phyloP scores from a whole-genome alignment of 257 asterid species.

The Forsythia suspensa region DNA sequence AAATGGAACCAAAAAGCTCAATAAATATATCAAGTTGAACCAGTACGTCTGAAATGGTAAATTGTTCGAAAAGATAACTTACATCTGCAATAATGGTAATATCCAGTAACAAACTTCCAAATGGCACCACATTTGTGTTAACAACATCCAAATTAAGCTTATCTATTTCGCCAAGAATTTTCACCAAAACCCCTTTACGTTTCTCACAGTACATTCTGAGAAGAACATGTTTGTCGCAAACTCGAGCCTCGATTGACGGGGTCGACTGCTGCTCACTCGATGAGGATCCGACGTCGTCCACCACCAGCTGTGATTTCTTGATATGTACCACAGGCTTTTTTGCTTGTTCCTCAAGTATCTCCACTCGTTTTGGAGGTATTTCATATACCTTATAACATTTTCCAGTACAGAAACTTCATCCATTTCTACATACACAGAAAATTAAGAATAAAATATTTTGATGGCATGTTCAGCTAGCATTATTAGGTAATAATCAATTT shows the following conservation, averaged over 20 bases:
- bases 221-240: conserved; percentile 32
- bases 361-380: conserved; percentile 34
- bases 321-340: conserved; percentile 28
- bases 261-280: conserved; percentile 24
- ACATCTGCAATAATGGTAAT: conserved; percentile 54
- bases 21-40: conserved; percentile 14
- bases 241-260: conserved; percentile 48
- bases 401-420: conserved; percentile 47
- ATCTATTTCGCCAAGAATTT: conserved; percentile 39
- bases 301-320: conserved; percentile 34
- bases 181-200: conserved; percentile 34
- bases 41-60: background rate
- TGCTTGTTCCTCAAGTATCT: conserved; percentile 39
- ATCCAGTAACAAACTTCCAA: conserved; percentile 39
- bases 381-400: conserved; percentile 39
- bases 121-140: conserved; percentile 32
- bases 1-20: no score
- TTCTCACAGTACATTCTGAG: conserved; percentile 43
- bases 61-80: background rate
- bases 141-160: conserved; percentile 36
- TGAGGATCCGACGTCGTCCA: conserved; percentile 37
- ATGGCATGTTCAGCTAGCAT: no score
- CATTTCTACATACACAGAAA: conserved; percentile 31
- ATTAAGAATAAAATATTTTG: no score
- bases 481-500: no score